Evolutionary conservation across 139 green algal species (phyloP), one percentile per base, ranked within the genome.

Genomic region (Chlorella sp.): DNA sequence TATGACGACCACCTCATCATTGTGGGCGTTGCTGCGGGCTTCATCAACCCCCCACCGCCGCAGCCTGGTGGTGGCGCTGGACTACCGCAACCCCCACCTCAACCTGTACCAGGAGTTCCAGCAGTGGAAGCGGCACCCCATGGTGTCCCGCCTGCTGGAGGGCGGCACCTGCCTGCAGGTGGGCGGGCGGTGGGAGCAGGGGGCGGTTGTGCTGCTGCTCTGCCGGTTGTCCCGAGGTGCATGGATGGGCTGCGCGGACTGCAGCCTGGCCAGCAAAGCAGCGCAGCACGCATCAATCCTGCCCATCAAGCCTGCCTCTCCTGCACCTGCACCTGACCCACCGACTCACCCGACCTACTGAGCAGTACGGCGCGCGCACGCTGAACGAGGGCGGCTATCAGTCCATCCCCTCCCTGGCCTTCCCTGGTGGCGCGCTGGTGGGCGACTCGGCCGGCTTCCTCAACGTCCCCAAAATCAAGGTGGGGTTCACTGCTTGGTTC

Each of bases 391-490:
- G 95, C 81, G 95, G 95, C 38, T 69, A 94, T 41, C 96, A 99
- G 91, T 96, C 92, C 41, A 92, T 99, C 34, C 97, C 97, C 6
- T 80, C 91, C 64, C 85, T 98, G 4, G 80, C 62, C 36, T 99
- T 99, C 88, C 94, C 95, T 3, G 97, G 97, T 5, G 97, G 97
- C 3, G 97, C 94, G 1, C 91, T 99, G 1, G 84, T 99, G 2
- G 97, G 97, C n/a, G 98, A 96, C 87, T 86, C 89, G 25, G 97
- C 95, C 11, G 97, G 97, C 65, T 97, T 98, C 82, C 87, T 99
- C 20, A 98, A 99, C 80, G 95, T 97, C 18, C 89, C 95, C 32
- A 98, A 96, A 76, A 98, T 99, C 87, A 99, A 99, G 92, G 94
- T 85, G 32, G 5, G 76, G 18, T 20, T 44, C 21, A n/a, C 2